phyloP scores from a whole-genome alignment of 2,329 filamentous ascomycete genomes.

The Aspergillus pseudotamarii region DNA sequence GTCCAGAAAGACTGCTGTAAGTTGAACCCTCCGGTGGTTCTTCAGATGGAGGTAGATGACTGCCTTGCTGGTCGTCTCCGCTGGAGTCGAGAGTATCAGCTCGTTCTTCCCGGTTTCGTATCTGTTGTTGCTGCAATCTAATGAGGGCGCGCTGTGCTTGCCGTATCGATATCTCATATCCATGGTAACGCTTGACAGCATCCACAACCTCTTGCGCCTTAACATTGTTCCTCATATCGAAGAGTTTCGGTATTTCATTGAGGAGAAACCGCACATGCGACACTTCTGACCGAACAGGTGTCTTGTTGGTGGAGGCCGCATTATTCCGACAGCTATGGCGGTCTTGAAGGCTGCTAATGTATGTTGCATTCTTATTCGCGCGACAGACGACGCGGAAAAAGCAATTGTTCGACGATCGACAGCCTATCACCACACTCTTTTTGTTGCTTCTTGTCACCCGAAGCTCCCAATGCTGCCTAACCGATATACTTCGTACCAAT shows the following conservation, averaged over 20 bases:
- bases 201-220: constrained; percentile 43
- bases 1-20: constrained; percentile 32
- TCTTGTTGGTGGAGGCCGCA: constrained; percentile 31
- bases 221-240: constrained; percentile 41
- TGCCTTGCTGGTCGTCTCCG: constrained; percentile 29
- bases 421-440: constrained; percentile 45
- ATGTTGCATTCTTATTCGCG: constrained; percentile 43
- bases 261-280: constrained; percentile 45
- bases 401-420: constrained; percentile 42
- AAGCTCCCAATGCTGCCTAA: constrained; percentile 45
- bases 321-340: constrained; percentile 40
- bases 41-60: constrained; percentile 28
- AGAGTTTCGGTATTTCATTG: constrained; percentile 43
- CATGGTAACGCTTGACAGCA: constrained; percentile 45
- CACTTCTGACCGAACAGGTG: constrained; percentile 42
- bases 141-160: constrained; percentile 44
- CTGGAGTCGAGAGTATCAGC: constrained; percentile 26
- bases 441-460: constrained; percentile 45
- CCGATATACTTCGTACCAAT: constrained; percentile 43
- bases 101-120: constrained; percentile 26
- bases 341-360: constrained; percentile 44
- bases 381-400: constrained; percentile 45
- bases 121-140: constrained; percentile 36
- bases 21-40: constrained; percentile 29
- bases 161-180: constrained; percentile 43